phyloP scores from a whole-genome alignment of 2,329 filamentous ascomycete species.

The Cercospora zeina region DNA sequence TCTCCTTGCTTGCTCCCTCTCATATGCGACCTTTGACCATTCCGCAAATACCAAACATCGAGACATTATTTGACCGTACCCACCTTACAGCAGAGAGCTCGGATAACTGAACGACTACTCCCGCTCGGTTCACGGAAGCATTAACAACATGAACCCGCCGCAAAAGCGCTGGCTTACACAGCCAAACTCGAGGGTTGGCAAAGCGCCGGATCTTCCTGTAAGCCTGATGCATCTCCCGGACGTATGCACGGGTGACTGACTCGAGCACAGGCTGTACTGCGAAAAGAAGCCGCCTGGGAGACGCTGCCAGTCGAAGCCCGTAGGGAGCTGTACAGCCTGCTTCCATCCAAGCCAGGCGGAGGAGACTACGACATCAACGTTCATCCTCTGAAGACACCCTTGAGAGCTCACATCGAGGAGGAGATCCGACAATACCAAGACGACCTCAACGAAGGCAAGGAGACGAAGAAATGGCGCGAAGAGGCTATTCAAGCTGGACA shows the following conservation, averaged over 20 bases:
- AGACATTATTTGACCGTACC: conserved; percentile 9
- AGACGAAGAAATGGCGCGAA: conserved; percentile 59
- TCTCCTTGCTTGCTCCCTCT: neutral
- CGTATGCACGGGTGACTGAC: neutral
- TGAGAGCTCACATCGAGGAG: conserved; percentile 53
- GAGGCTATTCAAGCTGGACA: conserved; percentile 56
- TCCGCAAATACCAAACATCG: conserved; percentile 6
- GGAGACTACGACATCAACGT: conserved; percentile 43
- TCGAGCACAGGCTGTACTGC: conserved; percentile 34
- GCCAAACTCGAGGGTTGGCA: conserved; percentile 33
- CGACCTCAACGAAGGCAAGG: conserved; percentile 57
- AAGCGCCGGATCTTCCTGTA: conserved; percentile 31
- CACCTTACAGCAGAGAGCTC: neutral
- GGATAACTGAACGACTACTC: neutral
- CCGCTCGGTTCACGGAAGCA: neutral
- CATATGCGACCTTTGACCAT: neutral
- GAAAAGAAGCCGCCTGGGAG: conserved; percentile 36
- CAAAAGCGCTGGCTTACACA: conserved; percentile 36
- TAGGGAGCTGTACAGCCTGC: conserved; percentile 34
- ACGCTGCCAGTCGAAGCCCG: conserved; percentile 30
- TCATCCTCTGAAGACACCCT: conserved; percentile 45
- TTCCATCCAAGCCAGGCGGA: conserved; percentile 33
- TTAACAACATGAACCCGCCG: conserved; percentile 17
- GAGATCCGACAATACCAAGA: conserved; percentile 57
- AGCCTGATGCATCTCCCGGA: neutral